Conservation (phyloP, 495 filamentous ascomycete species). For the Daldinia grandis region DNA sequence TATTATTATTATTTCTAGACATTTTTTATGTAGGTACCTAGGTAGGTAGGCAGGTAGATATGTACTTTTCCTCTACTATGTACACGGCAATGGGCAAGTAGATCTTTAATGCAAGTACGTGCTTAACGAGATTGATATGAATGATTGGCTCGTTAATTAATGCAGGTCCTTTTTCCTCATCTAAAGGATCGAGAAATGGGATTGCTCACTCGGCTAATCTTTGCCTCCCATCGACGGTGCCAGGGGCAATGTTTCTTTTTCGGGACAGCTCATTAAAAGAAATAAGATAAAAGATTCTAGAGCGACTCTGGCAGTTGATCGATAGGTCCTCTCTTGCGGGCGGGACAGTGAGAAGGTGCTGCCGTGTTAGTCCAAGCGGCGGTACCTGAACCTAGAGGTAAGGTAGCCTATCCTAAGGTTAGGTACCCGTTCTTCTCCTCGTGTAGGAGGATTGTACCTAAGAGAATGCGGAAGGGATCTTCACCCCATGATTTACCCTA, state of each 20-base stretch:
- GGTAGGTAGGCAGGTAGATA: no score
- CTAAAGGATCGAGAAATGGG: conserved; percentile 26
- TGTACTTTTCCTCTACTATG: neutral
- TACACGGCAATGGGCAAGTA: neutral
- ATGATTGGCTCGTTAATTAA: conserved; percentile 27
- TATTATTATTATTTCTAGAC: conserved; percentile 10
- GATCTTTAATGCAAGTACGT: neutral
- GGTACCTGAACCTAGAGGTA: no score
- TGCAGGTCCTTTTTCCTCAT: conserved; percentile 29
- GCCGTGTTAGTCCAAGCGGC: neutral
- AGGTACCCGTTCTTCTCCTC: neutral
- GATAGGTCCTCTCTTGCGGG: conserved; percentile 25
- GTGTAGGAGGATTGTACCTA: conserved; percentile 18
- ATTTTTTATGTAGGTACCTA: no score
- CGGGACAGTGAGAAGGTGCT: neutral
- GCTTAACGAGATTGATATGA: conserved; percentile 8
- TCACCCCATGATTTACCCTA: conserved; percentile 36
- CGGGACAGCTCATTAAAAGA: conserved; percentile 36
- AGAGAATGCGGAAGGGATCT: conserved; percentile 32
- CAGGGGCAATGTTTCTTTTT: conserved; percentile 21
- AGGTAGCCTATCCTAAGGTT: neutral
- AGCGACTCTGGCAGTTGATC: conserved; percentile 27
- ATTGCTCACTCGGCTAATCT: conserved; percentile 33
- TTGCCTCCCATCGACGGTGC: conserved; percentile 9
- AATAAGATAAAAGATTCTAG: conserved; percentile 21